A percentile compares a stretch with the other conserved stretches of the same genome.
Evolutionary conservation across 306 rosid species (phyloP).

Genomic region (Comarum palustre): DNA sequence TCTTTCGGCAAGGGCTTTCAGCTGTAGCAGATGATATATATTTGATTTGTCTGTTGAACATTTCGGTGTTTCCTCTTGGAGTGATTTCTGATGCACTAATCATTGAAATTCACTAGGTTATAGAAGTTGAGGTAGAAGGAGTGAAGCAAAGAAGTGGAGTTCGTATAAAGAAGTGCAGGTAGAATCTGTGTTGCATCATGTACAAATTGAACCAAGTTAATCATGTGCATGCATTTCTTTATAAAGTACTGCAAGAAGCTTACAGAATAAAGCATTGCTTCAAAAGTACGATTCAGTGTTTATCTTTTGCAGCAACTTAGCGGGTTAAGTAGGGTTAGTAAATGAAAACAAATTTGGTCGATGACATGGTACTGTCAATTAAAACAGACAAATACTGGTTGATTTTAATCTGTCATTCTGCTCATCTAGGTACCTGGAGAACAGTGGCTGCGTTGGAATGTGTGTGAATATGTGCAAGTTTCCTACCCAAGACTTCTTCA

Average conservation of each 20-base stretch:
- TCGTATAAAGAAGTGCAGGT: constrained; percentile 92
- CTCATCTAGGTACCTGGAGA: constrained; percentile 73
- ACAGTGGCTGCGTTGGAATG: constrained; percentile 93
- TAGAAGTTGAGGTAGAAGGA: constrained; percentile 89
- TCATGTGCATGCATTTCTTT: background rate
- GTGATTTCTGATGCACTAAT: constrained; percentile 16
- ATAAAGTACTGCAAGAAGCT: background rate
- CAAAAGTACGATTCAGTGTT: background rate
- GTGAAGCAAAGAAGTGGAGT: constrained; percentile 88
- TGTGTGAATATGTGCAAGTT: constrained; percentile 98
- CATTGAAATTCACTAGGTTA: constrained; percentile 43
- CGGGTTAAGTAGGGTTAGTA: too few species aligned
- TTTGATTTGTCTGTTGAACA: background rate
- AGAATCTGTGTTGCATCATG: constrained; percentile 19
- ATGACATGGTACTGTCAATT: too few species aligned
- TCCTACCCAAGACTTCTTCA: constrained; percentile 96
- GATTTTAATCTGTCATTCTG: background rate
- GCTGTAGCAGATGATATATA: background rate
- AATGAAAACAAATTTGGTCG: too few species aligned
- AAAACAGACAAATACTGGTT: too few species aligned
- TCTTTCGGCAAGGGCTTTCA: background rate
- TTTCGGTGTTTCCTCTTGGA: constrained; percentile 6
- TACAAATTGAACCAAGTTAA: background rate
- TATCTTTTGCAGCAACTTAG: too few species aligned
- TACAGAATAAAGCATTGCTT: background rate